Conservation (phyloP, 83 land plant genomes). For the Diphasiastrum complanatum region DNA sequence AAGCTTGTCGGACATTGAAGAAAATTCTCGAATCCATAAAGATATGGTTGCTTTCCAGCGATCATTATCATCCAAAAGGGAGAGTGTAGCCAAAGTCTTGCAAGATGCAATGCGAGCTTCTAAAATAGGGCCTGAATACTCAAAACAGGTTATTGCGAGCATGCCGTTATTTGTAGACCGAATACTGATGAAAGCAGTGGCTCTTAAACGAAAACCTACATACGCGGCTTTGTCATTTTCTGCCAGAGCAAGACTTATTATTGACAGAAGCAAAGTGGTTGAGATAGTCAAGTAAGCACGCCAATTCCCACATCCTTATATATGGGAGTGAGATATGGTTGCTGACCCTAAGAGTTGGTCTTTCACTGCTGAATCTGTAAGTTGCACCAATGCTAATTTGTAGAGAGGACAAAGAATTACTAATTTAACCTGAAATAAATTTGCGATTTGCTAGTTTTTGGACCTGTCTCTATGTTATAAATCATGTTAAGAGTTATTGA, state of each 20-base stretch:
- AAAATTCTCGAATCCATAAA: too few relatives aligned
- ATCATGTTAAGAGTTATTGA: too few relatives aligned
- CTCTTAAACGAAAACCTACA: conserved; percentile 19
- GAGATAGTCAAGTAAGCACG: conserved; percentile 23
- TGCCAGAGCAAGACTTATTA: conserved; percentile 21
- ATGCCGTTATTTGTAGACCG: conserved; percentile 28
- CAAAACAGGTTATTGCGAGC: conserved; percentile 13
- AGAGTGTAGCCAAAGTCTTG: too few relatives aligned
- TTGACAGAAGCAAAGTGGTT: conserved; percentile 23
- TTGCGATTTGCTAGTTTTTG: too few relatives aligned
- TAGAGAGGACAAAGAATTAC: too few relatives aligned
- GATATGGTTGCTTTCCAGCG: too few relatives aligned
- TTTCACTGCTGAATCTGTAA: too few relatives aligned
- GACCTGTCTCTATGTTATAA: too few relatives aligned
- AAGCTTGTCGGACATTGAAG: too few relatives aligned
- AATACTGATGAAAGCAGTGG: conserved; percentile 26
- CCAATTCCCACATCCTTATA: neutral
- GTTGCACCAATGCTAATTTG: too few relatives aligned
- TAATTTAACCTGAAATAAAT: too few relatives aligned
- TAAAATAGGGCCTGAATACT: conserved; percentile 16
- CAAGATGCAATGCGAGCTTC: conserved; percentile 16
- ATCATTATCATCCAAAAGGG: too few relatives aligned
- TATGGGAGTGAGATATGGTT: neutral
- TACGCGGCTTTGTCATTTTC: conserved; percentile 24
- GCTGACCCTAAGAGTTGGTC: neutral